phyloP scores from a whole-genome alignment of 2,329 filamentous ascomycete species.

The Beauveria varroae region DNA sequence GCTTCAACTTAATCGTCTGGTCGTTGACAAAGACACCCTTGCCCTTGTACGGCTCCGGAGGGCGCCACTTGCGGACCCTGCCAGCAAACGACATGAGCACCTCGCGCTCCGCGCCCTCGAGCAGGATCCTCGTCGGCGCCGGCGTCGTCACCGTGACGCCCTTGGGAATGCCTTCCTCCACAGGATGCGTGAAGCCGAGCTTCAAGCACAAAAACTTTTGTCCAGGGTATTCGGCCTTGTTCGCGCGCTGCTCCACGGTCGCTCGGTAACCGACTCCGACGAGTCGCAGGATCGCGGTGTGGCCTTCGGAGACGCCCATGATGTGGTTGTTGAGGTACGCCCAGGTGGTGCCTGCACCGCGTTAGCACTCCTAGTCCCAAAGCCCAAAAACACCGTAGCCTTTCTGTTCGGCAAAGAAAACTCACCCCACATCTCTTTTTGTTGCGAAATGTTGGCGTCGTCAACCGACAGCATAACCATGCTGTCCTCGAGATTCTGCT shows the following conservation, averaged over 20 bases:
- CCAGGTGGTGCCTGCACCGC: conserved; percentile 67
- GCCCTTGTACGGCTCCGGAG: conserved; percentile 96
- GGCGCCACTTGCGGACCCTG: conserved; percentile 77
- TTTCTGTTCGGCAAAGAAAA: conserved; percentile 9
- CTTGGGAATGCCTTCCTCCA: conserved; percentile 76
- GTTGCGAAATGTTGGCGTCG: conserved; percentile 60
- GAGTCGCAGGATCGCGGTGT: conserved; percentile 84
- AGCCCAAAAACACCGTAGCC: neutral
- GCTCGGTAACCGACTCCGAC: conserved; percentile 96
- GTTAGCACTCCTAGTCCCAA: neutral
- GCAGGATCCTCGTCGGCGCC: conserved; percentile 80
- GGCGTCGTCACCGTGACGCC: conserved; percentile 83
- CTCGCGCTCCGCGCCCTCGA: conserved; percentile 84
- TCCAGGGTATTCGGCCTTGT: conserved; percentile 67
- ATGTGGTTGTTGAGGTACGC: conserved; percentile 87
- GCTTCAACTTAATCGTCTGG: conserved; percentile 96
- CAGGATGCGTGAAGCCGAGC: conserved; percentile 92
- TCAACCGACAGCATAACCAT: conserved; percentile 63
- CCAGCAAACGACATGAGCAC: conserved; percentile 88
- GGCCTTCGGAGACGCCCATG: conserved; percentile 90
- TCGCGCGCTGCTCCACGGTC: conserved; percentile 68
- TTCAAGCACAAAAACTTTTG: conserved; percentile 90
- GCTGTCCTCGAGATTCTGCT: conserved; percentile 54
- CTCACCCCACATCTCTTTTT: conserved; percentile 94
- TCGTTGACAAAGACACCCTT: conserved; percentile 98